Conservation (phyloP, 2,329 filamentous ascomycete genomes). For the Fusarium protoensiforme region DNA sequence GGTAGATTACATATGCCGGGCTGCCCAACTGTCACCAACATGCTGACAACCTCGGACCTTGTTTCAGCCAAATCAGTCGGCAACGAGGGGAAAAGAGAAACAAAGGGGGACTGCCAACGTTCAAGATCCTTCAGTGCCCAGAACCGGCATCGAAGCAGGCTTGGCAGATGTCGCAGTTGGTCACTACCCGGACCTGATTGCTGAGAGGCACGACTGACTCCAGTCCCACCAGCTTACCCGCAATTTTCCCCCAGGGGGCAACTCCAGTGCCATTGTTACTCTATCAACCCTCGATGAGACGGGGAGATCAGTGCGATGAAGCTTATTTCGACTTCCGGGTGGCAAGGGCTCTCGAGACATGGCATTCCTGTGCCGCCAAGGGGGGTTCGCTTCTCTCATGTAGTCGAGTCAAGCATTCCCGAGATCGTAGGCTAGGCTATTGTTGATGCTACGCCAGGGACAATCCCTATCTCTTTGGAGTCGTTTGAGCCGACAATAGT, state of each 20-base stretch:
- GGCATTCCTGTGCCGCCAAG: neutral
- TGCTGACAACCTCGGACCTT: neutral
- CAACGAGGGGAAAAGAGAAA: neutral
- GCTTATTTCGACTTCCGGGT: slow-evolving; percentile 21
- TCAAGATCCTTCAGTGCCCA: neutral
- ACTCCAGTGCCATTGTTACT: neutral
- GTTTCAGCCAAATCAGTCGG: neutral
- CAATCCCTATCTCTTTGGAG: neutral
- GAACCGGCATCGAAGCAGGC: neutral
- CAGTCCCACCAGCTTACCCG: slow-evolving; percentile 5
- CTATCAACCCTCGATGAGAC: slow-evolving; percentile 3
- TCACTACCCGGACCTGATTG: neutral
- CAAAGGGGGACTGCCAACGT: neutral
- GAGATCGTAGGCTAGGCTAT: neutral
- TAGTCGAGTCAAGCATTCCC: neutral
- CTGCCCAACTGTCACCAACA: neutral
- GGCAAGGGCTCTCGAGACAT: neutral
- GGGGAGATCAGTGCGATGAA: neutral
- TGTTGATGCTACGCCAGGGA: neutral
- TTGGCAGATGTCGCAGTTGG: neutral
- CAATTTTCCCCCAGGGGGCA: neutral
- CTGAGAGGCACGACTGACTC: neutral
- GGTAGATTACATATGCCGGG: neutral
- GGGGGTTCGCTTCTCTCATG: neutral
- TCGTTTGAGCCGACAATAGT: neutral